Percentiles rank a stretch among this genome's conserved stretches.
These are phyloP conservation scores for Trichocladium antarcticum DNA, from an alignment of 495 filamentous ascomycete genomes.

Conservation along the genomic window DNA sequence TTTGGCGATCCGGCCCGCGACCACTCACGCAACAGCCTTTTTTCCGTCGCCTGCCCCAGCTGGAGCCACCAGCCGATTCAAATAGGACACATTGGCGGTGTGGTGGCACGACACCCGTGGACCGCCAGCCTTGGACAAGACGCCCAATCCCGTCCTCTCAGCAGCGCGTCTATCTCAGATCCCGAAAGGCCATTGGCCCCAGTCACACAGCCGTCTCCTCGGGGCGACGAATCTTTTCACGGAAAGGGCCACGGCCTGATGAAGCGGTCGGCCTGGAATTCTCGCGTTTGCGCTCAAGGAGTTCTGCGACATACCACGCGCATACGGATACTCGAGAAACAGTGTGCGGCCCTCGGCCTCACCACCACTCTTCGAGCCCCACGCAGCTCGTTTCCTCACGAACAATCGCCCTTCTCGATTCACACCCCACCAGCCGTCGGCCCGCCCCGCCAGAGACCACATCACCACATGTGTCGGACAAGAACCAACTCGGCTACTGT, in stretches of 20 bases:
- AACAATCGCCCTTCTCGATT: conserved; percentile 4
- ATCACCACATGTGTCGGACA: conserved; percentile 38
- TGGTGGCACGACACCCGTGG: conserved; percentile 27
- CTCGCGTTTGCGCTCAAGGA: not conserved
- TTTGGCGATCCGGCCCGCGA: conserved; percentile 18
- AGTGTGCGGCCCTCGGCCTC: not conserved
- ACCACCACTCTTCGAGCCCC: not conserved
- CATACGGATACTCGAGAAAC: not conserved
- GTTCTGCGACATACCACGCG: too few species aligned
- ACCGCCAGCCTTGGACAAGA: conserved; percentile 15
- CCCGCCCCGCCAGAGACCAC: conserved; percentile 22
- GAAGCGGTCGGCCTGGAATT: not conserved
- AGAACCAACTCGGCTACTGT: conserved; percentile 19
- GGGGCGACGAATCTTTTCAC: conserved; percentile 22
- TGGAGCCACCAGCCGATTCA: conserved; percentile 12
- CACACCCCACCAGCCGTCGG: conserved; percentile 7
- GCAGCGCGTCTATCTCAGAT: conserved; percentile 17
- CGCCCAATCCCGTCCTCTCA: conserved; percentile 22
- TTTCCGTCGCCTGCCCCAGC: conserved; percentile 7
- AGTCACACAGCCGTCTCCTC: conserved; percentile 11
- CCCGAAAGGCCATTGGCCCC: conserved; percentile 25
- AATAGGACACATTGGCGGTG: conserved; percentile 19
- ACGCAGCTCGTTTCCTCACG: conserved; percentile 1
- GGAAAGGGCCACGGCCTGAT: conserved; percentile 14
- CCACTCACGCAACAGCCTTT: conserved; percentile 17